Conservation (phyloP, 208 protist species). For the Leishmania tarentolae region DNA sequence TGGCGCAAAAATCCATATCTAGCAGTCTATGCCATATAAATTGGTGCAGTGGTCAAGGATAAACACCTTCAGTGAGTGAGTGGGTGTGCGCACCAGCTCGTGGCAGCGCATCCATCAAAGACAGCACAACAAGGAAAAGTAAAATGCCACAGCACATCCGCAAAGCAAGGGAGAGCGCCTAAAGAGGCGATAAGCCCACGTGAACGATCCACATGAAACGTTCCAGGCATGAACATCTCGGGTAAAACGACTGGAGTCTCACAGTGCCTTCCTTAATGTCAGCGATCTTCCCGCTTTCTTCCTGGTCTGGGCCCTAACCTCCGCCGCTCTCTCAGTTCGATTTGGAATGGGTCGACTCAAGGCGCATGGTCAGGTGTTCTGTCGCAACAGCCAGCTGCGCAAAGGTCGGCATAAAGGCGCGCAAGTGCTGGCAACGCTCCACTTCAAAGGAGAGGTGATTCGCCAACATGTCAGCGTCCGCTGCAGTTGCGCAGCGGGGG, state of each 20-base stretch:
- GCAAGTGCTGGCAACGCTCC: slow-evolving; percentile 55
- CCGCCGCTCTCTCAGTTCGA: background rate
- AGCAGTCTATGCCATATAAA: background rate
- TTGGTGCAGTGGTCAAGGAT: background rate
- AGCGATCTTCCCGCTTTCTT: background rate
- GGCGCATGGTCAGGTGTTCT: slow-evolving; percentile 57
- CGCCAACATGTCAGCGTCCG: slow-evolving; percentile 47
- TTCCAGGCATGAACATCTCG: background rate
- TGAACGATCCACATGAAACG: background rate
- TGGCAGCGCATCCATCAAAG: background rate
- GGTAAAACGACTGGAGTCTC: background rate
- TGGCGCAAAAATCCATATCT: background rate
- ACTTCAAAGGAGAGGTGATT: slow-evolving; percentile 62
- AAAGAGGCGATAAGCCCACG: background rate
- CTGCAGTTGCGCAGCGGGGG: slow-evolving; percentile 54
- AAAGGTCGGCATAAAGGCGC: slow-evolving; percentile 83
- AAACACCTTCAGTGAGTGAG: background rate
- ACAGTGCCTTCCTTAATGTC: background rate
- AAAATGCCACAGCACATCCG: background rate
- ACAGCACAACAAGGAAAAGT: background rate
- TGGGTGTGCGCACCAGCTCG: background rate
- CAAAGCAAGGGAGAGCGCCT: background rate
- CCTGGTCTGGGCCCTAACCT: background rate
- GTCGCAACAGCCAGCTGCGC: slow-evolving; percentile 73
- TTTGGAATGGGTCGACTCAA: slow-evolving; percentile 17